Base-by-base conservation (phyloP, 768 basidiomycete genomes). In the Russula compacta region DNA sequence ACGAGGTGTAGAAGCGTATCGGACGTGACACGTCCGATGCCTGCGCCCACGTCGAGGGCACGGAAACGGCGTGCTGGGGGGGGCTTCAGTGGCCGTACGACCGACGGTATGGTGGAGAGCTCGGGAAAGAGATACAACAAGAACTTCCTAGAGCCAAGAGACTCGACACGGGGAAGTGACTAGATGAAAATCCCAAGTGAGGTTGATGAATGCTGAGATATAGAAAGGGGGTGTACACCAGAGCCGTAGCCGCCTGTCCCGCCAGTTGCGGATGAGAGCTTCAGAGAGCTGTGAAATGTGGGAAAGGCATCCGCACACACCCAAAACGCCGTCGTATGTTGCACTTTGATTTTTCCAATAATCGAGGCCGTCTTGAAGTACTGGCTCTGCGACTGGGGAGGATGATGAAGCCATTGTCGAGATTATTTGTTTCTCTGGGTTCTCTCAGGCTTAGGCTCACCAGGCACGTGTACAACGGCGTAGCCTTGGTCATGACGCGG, bases 31-130 rank as follows among this genome's bases (percentile, higher is more conserved):
- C 95, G 85, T 11, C 95, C 95, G 51, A 99, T 86, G 11, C 95
- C 95, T 6, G 94, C 94, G 15, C 89, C 95, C 60, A 94, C 92
- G 69, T 99, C 95, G 21, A 99, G 80, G 0, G 89, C 94, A 48
- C 91, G 83, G 32, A 78, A 82, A 49, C 83, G 77, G 24, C 78
- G 76, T 11, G 70, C n/a, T 14, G 68, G 66, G 64, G 63, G 59
- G 46, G 68, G 69, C 56, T 69, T 64, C 38, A 83, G 76, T 2
- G 79, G 83, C 52, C 81, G 79, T 52, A 92, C 72, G 3, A 89
- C 83, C 40, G 91, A 92, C 5, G 86, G 78, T 53, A 98, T 84
- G 24, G 78, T 83, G 54, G 81, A 87, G 29, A 98, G 82, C 47
- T 86, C 81, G 9, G 95, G 94, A 57, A 89, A 76, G 55, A 97